Evolutionary conservation across 2,329 filamentous ascomycete genomes (phyloP).

Genomic region (Fusarium poae): DNA sequence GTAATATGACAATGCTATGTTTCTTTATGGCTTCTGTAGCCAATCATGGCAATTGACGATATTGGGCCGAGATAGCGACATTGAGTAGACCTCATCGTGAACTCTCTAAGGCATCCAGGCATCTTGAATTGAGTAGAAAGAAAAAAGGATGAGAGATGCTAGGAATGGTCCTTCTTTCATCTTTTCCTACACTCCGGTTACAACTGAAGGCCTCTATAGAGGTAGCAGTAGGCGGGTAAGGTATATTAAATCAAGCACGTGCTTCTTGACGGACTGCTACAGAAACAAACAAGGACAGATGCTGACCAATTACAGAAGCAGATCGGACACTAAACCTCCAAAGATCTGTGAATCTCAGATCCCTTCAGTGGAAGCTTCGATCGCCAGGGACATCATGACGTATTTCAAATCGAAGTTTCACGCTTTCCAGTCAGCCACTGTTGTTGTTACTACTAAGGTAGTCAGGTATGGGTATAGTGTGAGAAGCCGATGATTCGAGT

Average conservation of each 20-base stretch:
- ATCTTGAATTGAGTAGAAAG: background rate
- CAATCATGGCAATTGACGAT: background rate
- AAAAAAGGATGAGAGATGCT: background rate
- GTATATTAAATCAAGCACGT: background rate
- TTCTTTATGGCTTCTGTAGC: background rate
- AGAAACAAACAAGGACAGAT: background rate
- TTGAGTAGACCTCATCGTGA: background rate
- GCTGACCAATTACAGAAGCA: conserved; percentile 14
- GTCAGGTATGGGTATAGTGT: background rate
- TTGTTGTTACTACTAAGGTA: conserved; percentile 46
- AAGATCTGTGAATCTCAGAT: conserved; percentile 41
- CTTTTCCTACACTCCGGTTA: background rate
- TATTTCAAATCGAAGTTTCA: conserved; percentile 50
- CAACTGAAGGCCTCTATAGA: background rate
- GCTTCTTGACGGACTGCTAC: background rate
- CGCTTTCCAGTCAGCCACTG: conserved; percentile 33
- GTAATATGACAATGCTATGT: background rate
- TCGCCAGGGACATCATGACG: conserved; percentile 51
- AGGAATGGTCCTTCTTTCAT: background rate
- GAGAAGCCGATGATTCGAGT: background rate
- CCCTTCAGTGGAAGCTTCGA: conserved; percentile 44
- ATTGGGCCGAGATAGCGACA: background rate
- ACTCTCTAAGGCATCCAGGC: background rate
- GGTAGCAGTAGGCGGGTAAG: background rate
- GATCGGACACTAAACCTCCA: conserved; percentile 2